Evolutionary conservation across 2,329 filamentous ascomycete genomes (phyloP), one percentile per base, ranked within the genome.

Genomic region (Beauveria asiatica): DNA sequence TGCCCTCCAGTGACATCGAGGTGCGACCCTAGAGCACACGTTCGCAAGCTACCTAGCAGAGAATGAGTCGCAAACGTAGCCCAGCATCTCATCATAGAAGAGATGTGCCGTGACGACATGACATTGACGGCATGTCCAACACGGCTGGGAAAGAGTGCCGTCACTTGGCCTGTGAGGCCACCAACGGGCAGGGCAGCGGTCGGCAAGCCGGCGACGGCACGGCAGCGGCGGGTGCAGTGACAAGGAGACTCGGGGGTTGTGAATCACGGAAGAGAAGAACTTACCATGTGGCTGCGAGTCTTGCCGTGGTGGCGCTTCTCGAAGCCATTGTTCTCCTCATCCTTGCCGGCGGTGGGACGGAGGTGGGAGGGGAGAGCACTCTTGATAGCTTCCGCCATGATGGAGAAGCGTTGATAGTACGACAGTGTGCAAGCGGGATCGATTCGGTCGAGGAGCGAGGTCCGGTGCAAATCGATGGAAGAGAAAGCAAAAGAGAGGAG

Each of bases 281-380:
- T 84, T 77, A 89, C 89, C 85, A 92, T 89, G 76, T 92, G 89
- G 63, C 88, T 91, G 75, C 89, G 87, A 67, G 88, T 89, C 83
- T 92, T 92, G 78, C 89, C 89, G 75, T 92, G 88, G 73, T 90
- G 89, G 73, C 86, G 85, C 64, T 81, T 80, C 68, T 81, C 77
- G 65, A 85, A 80, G 65, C 77, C 78, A 64, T 70, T 70, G 63
- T 78, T 77, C 41, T 74, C 75, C 63, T 72, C 73, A 48, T 42
- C 57, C 51, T 55, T 44, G 52, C 39, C 44, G 55, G 69, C 73
- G 64, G 86, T 37, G 59, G 86, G 82, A 83, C 91, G 93, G 70
- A 97, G 83, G 81, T 95, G 93, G 48, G 89, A 81, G 65, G 92
- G 91, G 68, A 97, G 79, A 65, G 90, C 89, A 76, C 84, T 86